Evolutionary conservation across 1,284 basidiomycete species (phyloP).

Genomic region (Hypsizygus ulmarius): DNA sequence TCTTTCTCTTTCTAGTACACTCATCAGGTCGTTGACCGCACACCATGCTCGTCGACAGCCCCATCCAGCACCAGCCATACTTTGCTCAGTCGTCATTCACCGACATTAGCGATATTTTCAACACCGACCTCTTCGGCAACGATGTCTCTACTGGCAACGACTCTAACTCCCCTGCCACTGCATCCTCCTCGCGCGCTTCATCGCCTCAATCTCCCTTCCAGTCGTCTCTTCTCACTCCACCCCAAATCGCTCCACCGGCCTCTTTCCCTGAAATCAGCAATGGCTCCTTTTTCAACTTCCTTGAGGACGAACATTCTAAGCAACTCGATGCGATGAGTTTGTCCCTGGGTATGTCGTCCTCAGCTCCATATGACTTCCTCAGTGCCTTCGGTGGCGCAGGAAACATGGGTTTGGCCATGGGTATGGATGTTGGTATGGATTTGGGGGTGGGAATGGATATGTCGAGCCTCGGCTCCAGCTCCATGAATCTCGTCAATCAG

Average conservation of each 20-base stretch:
- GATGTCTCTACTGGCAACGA: constrained; percentile 15
- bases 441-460: constrained; percentile 18
- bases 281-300: constrained; percentile 30
- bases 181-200: constrained; percentile 31
- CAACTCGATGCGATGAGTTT: constrained; percentile 24
- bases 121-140: constrained; percentile 37
- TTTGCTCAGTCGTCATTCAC: constrained; percentile 19
- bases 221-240: constrained; percentile 30
- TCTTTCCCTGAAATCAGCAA: constrained; percentile 31
- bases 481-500: constrained; percentile 18
- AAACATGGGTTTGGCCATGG: constrained; percentile 12
- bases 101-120: constrained; percentile 40
- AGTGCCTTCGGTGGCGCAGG: constrained; percentile 16
- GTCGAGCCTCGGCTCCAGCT: constrained; percentile 7
- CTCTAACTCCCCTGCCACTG: constrained; percentile 22
- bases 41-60: constrained; percentile 31
- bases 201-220: constrained; percentile 26
- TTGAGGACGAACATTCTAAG: constrained; percentile 32
- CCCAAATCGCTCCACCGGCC: constrained; percentile 26
- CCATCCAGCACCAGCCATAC: constrained; percentile 18
- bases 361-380: constrained; percentile 23
- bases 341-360: constrained; percentile 16
- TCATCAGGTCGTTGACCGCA: constrained; percentile 15
- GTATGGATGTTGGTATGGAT: constrained; percentile 20
- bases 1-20: constrained; percentile 3